Base-by-base conservation (phyloP, 306 rosid genomes). In the Phaseolus lunatus region DNA sequence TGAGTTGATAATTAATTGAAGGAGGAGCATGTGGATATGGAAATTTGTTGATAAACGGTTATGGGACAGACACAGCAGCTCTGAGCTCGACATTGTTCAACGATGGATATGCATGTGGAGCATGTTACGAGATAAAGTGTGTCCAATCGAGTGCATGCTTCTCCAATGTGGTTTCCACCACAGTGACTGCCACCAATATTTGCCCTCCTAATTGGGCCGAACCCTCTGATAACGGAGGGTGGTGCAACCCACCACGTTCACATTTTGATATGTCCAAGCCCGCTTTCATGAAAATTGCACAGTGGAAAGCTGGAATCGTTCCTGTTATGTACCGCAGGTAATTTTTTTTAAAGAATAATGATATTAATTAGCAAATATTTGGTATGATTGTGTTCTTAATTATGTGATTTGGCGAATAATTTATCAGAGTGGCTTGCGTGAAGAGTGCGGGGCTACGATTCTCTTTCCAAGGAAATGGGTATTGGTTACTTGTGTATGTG, bases 21-120 rank as follows among this genome's bases (percentile, higher is more conserved):
- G 97, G 97, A 65, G 98, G 96, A 82, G 98, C 96, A 65, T 90
- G 97, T 85, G 96, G 97, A 44, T 92, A 90, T 9, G 98, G 98
- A 9, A 89, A 95, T 84, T 85, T 95, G 90, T 84, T 90, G 31
- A 3, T 33, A 7, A 92, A 95, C 16, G 98, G 98, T 0, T 92
- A 95, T 16, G 93, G 97, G 57, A 92, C 86, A 10, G 89, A 89
- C 7, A 94, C 97, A 5, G 96, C 41, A 2, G 97, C 97, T 2
- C 69, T 95, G 84, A 95, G 97, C 81, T 88, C 97, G 1, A 90
- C 91, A 13, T 18, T 94, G 75, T 94, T 94, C 87, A 89, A 94
- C 84, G 86, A 87, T 24, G 97, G 97, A 4, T 95, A 90, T 57
- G 89, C 96, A 0, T 95, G 97, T 9, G 97, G 96, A 57, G 73